Evolutionary conservation across 2,329 filamentous ascomycete genomes (phyloP).

Genomic region (Metarhizium brunneum): DNA sequence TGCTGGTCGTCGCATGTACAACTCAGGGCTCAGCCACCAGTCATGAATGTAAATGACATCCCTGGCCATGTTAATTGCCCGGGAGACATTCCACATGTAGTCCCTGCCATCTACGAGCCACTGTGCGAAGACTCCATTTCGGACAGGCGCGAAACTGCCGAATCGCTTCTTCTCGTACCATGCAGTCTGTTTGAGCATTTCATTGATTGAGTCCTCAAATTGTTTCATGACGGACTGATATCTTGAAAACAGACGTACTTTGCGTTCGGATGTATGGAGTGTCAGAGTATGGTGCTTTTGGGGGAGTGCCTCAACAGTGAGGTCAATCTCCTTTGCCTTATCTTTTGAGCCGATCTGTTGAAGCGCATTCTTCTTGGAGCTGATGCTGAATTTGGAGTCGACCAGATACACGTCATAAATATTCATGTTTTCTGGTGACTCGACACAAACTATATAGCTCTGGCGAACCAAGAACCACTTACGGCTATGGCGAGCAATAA

Average conservation of each 20-base stretch:
- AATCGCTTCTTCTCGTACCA: slow-evolving; percentile 85
- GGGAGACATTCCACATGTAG: slow-evolving; percentile 99
- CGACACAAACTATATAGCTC: slow-evolving; percentile 96
- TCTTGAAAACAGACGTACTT: slow-evolving; percentile 80
- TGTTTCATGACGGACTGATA: slow-evolving; percentile 85
- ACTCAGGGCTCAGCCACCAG: slow-evolving; percentile 95
- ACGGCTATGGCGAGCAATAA: slow-evolving; percentile 74
- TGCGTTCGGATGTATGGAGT: slow-evolving; percentile 84
- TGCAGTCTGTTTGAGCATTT: slow-evolving; percentile 73
- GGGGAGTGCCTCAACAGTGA: slow-evolving; percentile 25
- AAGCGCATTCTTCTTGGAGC: slow-evolving; percentile 57
- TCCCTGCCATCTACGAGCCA: slow-evolving; percentile 96
- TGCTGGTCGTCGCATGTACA: slow-evolving; percentile 89
- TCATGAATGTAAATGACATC: slow-evolving; percentile 99
- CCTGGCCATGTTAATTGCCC: slow-evolving; percentile 91
- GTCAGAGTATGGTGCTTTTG: slow-evolving; percentile 75
- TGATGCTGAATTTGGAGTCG: slow-evolving; percentile 76
- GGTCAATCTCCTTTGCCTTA: slow-evolving; percentile 40
- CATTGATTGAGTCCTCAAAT: slow-evolving; percentile 85
- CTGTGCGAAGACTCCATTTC: slow-evolving; percentile 79
- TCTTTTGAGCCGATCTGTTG: slow-evolving; percentile 48
- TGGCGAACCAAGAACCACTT: slow-evolving; percentile 99
- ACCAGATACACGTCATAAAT: slow-evolving; percentile 99
- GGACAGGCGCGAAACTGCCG: slow-evolving; percentile 85
- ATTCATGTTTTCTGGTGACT: slow-evolving; percentile 96